Evolutionary conservation across 2,329 filamentous ascomycete genomes (phyloP).

Genomic region (Stagonosporopsis rhizophila): DNA sequence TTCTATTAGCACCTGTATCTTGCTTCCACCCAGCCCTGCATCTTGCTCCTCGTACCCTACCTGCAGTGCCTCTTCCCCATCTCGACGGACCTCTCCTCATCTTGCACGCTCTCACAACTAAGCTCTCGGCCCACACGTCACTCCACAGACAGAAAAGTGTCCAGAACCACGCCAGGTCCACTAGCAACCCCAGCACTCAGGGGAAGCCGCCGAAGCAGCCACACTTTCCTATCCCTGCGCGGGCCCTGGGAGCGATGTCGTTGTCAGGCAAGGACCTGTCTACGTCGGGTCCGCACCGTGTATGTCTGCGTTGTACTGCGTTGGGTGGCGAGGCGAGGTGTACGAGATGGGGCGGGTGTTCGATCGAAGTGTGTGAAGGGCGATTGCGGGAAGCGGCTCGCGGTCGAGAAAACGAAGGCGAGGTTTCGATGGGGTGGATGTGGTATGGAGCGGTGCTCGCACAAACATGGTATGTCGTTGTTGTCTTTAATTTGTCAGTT

Average conservation of each 20-base stretch:
- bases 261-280: slow-evolving; percentile 13
- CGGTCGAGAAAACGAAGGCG: neutral
- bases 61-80: neutral
- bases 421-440: neutral
- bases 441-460: neutral
- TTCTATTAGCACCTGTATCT: too few relatives aligned
- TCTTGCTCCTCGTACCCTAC: neutral
- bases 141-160: slow-evolving; percentile 23
- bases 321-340: slow-evolving; percentile 20
- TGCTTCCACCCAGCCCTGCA: too few relatives aligned
- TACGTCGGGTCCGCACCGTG: slow-evolving; percentile 26
- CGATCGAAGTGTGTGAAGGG: neutral
- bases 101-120: slow-evolving; percentile 16
- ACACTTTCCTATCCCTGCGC: slow-evolving; percentile 17
- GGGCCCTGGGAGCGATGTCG: slow-evolving; percentile 22
- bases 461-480: neutral
- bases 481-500: neutral
- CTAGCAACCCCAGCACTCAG: slow-evolving; percentile 13
- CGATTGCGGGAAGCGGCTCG: too few relatives aligned
- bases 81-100: neutral
- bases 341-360: neutral
- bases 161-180: slow-evolving; percentile 21
- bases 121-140: slow-evolving; percentile 13
- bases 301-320: slow-evolving; percentile 14
- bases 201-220: slow-evolving; percentile 9